Conservation (phyloP, 139 green algal species). For the Chlorokybus atmophyticus region DNA sequence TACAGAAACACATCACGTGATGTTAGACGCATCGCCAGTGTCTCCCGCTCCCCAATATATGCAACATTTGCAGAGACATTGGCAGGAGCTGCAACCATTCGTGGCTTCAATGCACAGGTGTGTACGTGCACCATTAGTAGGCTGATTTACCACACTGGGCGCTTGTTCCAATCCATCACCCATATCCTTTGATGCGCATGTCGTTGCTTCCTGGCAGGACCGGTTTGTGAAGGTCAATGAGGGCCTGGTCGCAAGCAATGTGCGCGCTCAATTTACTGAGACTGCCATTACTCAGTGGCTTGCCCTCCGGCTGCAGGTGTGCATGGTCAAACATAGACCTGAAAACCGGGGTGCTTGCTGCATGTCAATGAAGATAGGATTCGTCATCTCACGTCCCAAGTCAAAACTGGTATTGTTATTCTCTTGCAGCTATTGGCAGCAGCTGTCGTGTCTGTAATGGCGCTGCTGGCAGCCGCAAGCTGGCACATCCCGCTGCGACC, state of each 20-base stretch:
- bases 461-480: constrained; percentile 2
- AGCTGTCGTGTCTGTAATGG: constrained; percentile 42
- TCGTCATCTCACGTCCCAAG: too few species aligned
- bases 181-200: too few species aligned
- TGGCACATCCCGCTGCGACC: too few species aligned
- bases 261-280: constrained; percentile 32
- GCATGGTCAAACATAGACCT: too few species aligned
- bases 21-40: constrained; percentile 73
- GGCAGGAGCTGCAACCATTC: constrained; percentile 52
- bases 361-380: too few species aligned
- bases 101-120: constrained; percentile 12
- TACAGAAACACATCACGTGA: too few species aligned
- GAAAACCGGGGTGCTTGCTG: too few species aligned
- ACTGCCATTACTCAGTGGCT: constrained; percentile 50
- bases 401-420: too few species aligned
- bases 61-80: constrained; percentile 54
- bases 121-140: too few species aligned
- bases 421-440: constrained; percentile 55
- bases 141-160: too few species aligned
- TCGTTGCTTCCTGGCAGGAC: neutral
- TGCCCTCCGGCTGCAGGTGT: constrained; percentile 38
- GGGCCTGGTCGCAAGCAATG: constrained; percentile 20
- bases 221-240: constrained; percentile 6
- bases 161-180: too few species aligned
- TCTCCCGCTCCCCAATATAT: constrained; percentile 66